These are phyloP conservation scores for Quercus tomentella DNA, from an alignment of 331 rosid genomes.

Conservation along the genomic window DNA sequence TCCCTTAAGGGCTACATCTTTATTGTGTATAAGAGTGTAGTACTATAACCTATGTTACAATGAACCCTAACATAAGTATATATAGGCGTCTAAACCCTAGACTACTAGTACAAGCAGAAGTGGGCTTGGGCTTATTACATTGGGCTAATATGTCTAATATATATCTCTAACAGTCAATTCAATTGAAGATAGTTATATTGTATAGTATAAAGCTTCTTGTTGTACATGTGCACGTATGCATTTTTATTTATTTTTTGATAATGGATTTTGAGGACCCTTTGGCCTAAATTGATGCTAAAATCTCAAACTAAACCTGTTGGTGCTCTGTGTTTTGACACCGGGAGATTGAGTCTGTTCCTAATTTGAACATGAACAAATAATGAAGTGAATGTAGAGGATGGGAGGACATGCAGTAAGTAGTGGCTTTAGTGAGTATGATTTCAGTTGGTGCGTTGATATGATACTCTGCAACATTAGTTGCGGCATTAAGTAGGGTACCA, in stretches of 20 bases:
- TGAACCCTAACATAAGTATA: too few species aligned
- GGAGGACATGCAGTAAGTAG: background rate
- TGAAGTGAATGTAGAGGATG: background rate
- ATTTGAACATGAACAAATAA: background rate
- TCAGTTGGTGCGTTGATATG: background rate
- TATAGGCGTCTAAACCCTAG: too few species aligned
- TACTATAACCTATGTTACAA: too few species aligned
- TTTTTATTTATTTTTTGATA: background rate
- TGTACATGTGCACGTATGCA: background rate
- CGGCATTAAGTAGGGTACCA: background rate
- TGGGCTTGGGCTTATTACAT: too few species aligned
- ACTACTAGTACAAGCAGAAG: too few species aligned
- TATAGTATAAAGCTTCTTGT: background rate
- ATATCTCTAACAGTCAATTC: too few species aligned
- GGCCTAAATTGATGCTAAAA: background rate
- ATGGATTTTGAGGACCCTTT: background rate
- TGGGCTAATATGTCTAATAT: too few species aligned
- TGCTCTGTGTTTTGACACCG: background rate
- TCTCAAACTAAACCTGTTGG: background rate
- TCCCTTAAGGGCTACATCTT: too few species aligned
- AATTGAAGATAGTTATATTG: background rate
- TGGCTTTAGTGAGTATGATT: background rate
- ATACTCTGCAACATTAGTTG: background rate
- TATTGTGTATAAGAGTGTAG: too few species aligned
- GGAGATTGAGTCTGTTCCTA: background rate